Base-by-base conservation (phyloP, 1,284 basidiomycete species). In the Termitomyces sp. region DNA sequence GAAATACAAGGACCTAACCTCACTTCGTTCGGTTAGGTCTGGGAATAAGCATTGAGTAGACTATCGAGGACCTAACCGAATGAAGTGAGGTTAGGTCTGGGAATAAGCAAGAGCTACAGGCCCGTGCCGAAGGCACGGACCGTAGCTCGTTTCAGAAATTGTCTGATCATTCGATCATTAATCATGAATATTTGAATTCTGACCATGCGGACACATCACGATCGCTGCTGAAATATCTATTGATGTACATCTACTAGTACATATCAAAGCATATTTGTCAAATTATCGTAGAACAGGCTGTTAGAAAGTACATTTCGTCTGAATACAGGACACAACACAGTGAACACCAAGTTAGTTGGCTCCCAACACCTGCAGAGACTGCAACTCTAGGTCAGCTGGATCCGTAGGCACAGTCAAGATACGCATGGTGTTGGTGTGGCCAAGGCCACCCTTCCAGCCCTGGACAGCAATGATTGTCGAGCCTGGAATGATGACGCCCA, bases 401-500 rank as follows among this genome's bases (percentile, higher is more conserved):
- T 94, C 90, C 43, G 89, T 91, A n/a, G 93, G 93, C 48, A 95
- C 93, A 53, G 81, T 82, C 63, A 92, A 70, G 57, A 92, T 79
- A 55, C 89, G 86, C 56, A 92, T 75, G 19, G 90, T 92, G 77
- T 92, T 92, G 58, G 89, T 92, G 78, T 97, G 92, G 43, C 95
- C 95, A 55, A 96, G 83, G 61, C 97, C 96, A 52, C 94, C 94
- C 77, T 96, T 95, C 96, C 96, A 99, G 49, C 97, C 97, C 74
- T 99, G 97, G 9, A 99, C 88, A 49, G 96, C 96, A 65, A 99
- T 83, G 67, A 99, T 83, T 19, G 94, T 94, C 55, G 88, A 88
- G 55, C 94, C 94, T 54, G 92, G 86, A 70, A 88, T 85, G 77
- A 99, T 86, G 70, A 99, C 85, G 62, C 90, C 89, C 68, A 99